These are phyloP conservation scores for Lipomyces starkeyi DNA, from an alignment of 805 yeast genomes.

Conservation along the genomic window DNA sequence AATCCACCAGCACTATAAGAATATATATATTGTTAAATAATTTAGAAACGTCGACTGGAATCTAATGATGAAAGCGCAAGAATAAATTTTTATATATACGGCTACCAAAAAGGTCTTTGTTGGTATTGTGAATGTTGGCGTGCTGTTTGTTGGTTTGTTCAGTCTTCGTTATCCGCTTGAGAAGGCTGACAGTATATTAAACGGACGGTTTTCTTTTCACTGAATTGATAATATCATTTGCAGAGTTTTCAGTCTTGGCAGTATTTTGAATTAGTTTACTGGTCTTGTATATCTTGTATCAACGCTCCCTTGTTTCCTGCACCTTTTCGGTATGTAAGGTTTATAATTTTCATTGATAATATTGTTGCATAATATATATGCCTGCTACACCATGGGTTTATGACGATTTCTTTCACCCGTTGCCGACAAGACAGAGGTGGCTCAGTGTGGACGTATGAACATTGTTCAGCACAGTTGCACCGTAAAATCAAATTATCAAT, in stretches of 20 bases:
- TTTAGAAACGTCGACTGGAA: neutral
- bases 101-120: slow-evolving; percentile 1
- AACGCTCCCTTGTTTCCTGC: neutral
- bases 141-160: neutral
- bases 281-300: neutral
- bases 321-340: neutral
- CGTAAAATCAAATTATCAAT: too few species aligned
- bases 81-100: neutral
- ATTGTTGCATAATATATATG: neutral
- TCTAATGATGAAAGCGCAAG: neutral
- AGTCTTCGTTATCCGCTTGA: neutral
- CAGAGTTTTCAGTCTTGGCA: neutral
- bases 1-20: neutral
- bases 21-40: neutral
- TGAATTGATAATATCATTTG: neutral
- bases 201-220: neutral
- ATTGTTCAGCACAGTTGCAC: too few species aligned
- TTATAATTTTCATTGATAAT: neutral
- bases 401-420: neutral
- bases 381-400: neutral
- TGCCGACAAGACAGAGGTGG: neutral
- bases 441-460: too few species aligned
- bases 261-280: neutral
- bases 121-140: neutral
- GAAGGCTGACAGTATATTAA: neutral